Evolutionary conservation across 1,284 basidiomycete genomes (phyloP), one percentile per base, ranked within the genome.

Genomic region (Boletus mariae): DNA sequence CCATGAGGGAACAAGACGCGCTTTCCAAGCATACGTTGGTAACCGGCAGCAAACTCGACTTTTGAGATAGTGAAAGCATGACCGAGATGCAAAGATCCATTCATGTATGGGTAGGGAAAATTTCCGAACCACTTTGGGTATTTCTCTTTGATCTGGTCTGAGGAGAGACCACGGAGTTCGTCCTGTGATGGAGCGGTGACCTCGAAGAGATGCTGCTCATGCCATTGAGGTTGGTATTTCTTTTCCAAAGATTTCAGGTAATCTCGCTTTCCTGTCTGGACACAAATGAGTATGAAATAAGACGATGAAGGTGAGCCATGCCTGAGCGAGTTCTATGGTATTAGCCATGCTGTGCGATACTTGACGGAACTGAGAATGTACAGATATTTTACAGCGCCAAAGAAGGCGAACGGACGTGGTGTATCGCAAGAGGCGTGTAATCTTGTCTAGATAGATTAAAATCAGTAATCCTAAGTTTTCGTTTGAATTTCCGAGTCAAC

Each of bases 31-130:
- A 99, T 90, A 49, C 96, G 80, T 74, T 99, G 89, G 72, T 92
- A 99, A 23, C 97, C 97, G 40, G 95, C 89, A 2, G 89, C 87
- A 65, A 99, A 99, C 72, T 99, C 97, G 70, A 98, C 90, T 77
- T 99, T 99, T 57, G 93, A 95, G 72, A 99, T 92, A 41, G 95
- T 96, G 75, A 99, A 99, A 0, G 92, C 96, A 74, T 99, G 97
- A 41, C 97, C 97, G 34, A 99, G 80, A 73, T 99, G 97, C 61
- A 99, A 80, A 59, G 90, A 91, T 47, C 97, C 97, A 71, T 99
- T 99, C 94, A 98, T 98, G 80, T 99, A 99, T 2, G 94, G 91
- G 75, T 80, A 96, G 28, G 96, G 94, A 71, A 91, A 95, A 71
- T 87, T 98, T 53, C 94, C 95, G 66, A 98, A 92, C 93, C 94